phyloP scores from a whole-genome alignment of 2,329 filamentous ascomycete genomes.

The Botrytis medusae region DNA sequence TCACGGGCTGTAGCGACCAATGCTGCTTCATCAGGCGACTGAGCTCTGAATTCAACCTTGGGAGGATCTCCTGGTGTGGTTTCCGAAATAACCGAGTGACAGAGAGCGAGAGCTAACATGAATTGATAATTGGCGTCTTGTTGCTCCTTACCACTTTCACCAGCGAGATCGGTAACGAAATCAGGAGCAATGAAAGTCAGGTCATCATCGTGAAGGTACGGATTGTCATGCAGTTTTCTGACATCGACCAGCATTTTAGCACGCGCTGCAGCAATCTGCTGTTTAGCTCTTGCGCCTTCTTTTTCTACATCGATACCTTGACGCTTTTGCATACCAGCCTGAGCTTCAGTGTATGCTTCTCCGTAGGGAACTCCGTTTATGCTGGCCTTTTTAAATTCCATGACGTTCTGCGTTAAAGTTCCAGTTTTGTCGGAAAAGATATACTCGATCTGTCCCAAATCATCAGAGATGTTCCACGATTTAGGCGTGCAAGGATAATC shows the following conservation, averaged over 20 bases:
- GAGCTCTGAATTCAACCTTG: slow-evolving; percentile 91
- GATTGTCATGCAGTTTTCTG: slow-evolving; percentile 80
- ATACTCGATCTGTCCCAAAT: slow-evolving; percentile 97
- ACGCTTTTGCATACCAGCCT: slow-evolving; percentile 92
- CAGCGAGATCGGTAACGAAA: slow-evolving; percentile 79
- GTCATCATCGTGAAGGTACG: slow-evolving; percentile 84
- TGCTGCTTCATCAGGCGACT: slow-evolving; percentile 94
- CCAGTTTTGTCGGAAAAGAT: slow-evolving; percentile 97
- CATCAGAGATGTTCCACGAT: slow-evolving; percentile 98
- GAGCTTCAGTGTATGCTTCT: slow-evolving; percentile 95
- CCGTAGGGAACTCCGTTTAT: slow-evolving; percentile 96
- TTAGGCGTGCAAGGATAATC: slow-evolving; percentile 96
- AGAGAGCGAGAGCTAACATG: slow-evolving; percentile 93
- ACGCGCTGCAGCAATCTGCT: slow-evolving; percentile 78
- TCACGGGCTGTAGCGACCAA: slow-evolving; percentile 92
- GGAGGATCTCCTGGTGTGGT: slow-evolving; percentile 85
- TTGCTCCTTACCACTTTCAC: slow-evolving; percentile 74
- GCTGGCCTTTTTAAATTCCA: slow-evolving; percentile 99
- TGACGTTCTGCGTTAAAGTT: slow-evolving; percentile 86
- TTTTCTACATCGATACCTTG: slow-evolving; percentile 83
- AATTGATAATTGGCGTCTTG: slow-evolving; percentile 79
- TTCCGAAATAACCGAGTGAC: slow-evolving; percentile 94
- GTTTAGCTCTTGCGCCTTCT: slow-evolving; percentile 69
- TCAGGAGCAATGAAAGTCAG: slow-evolving; percentile 91
- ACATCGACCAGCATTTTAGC: slow-evolving; percentile 69